A percentile compares a stretch with the other conserved stretches of the same genome.
Evolutionary conservation across 805 yeast genomes (phyloP).

Genomic region (Candida peoriensis): DNA sequence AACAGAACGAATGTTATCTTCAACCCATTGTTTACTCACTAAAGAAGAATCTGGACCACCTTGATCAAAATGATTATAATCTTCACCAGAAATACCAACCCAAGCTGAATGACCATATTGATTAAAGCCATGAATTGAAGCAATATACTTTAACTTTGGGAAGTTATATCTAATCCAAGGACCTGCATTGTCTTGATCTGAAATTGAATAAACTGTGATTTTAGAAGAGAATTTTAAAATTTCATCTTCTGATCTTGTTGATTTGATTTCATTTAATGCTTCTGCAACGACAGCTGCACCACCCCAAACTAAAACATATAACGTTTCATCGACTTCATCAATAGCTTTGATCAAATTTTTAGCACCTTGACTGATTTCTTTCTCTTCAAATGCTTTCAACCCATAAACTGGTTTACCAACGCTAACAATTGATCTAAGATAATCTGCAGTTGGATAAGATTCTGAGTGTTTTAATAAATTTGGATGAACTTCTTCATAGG

Average conservation of each 20-base stretch:
- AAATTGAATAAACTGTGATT: constrained; percentile 24
- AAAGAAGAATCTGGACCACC: constrained; percentile 25
- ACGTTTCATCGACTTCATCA: constrained; percentile 17
- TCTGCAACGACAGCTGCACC: constrained; percentile 30
- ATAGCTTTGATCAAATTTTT: constrained; percentile 19
- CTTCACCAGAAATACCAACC: constrained; percentile 29
- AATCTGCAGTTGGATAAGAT: constrained; percentile 24
- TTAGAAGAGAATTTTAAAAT: constrained; percentile 15
- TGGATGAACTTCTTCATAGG: constrained; percentile 24
- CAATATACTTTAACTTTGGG: constrained; percentile 24
- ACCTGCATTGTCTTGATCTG: constrained; percentile 31
- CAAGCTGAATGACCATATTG: constrained; percentile 26
- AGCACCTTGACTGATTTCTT: constrained; percentile 24
- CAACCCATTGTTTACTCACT: constrained; percentile 24
- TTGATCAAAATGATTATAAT: constrained; percentile 17
- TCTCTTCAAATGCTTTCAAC: constrained; percentile 14
- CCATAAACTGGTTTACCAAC: constrained; percentile 26
- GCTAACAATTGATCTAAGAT: constrained; percentile 23
- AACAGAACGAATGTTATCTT: constrained; percentile 19
- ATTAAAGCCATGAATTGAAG: constrained; percentile 26
- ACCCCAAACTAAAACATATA: constrained; percentile 27
- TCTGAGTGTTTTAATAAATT: constrained; percentile 24
- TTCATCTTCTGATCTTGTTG: constrained; percentile 14
- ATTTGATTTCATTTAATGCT: constrained; percentile 21
- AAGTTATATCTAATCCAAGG: constrained; percentile 27